A percentile compares a stretch with the other conserved stretches of the same genome.
phyloP scores from a whole-genome alignment of 805 yeast species.

The Kodamaea nitidulidarum region DNA sequence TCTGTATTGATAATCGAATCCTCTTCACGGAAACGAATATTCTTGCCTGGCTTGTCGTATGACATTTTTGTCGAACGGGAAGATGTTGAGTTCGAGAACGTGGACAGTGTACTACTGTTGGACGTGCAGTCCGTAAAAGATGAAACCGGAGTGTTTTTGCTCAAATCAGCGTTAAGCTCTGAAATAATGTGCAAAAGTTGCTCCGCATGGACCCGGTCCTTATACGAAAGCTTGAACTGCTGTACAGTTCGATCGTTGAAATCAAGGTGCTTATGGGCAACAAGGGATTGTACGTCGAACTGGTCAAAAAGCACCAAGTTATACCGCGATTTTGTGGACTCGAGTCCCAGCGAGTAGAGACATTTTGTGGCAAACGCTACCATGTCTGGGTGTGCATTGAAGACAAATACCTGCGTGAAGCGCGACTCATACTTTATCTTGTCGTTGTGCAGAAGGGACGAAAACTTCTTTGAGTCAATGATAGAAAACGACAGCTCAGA shows the following conservation, averaged over 20 bases:
- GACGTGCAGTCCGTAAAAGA: constrained; percentile 10
- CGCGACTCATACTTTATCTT: constrained; percentile 9
- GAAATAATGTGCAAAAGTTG: constrained; percentile 18
- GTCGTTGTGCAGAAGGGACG: constrained; percentile 2
- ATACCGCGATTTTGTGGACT: constrained; percentile 24
- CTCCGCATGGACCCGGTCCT: constrained; percentile 17
- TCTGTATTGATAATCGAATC: constrained; percentile 15
- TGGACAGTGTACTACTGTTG: constrained; percentile 5
- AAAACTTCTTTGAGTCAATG: constrained; percentile 10
- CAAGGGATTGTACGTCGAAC: constrained; percentile 13
- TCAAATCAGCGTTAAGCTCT: constrained; percentile 8
- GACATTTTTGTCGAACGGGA: background rate
- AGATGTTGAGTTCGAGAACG: constrained; percentile 8
- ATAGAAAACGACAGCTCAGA: constrained; percentile 10
- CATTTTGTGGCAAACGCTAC: constrained; percentile 20
- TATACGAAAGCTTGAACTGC: constrained; percentile 18
- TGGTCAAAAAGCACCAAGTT: constrained; percentile 20
- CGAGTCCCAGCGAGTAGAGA: constrained; percentile 24
- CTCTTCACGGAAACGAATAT: constrained; percentile 15
- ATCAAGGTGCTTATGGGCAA: constrained; percentile 6
- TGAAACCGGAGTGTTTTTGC: background rate
- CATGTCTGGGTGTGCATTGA: constrained; percentile 14
- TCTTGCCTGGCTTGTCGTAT: constrained; percentile 3
- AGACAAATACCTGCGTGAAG: constrained; percentile 21
- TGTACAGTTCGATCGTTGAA: constrained; percentile 16